These are phyloP conservation scores for Nemania sp. DNA, from an alignment of 2,329 filamentous ascomycete genomes.

Conservation along the genomic window DNA sequence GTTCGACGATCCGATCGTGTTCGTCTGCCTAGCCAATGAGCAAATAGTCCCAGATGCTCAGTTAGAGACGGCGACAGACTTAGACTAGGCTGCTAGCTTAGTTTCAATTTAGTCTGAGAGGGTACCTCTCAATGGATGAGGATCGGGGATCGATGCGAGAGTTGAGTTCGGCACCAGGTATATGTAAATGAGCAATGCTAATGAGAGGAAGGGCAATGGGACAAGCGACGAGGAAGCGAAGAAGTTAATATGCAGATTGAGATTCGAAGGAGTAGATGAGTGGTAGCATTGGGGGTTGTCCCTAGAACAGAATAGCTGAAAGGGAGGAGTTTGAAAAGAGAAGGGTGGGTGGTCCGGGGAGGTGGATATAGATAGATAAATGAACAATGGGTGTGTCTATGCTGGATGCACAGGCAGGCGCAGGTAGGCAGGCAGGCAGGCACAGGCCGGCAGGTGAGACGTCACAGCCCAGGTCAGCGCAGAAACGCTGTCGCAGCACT, in stretches of 20 bases:
- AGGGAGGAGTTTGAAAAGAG: conserved; percentile 15
- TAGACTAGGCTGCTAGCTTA: conserved; percentile 11
- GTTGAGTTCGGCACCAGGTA: not conserved
- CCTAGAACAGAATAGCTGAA: conserved; percentile 15
- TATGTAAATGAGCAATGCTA: not conserved
- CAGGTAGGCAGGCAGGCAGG: no score
- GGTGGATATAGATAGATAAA: conserved; percentile 16
- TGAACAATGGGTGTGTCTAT: no score
- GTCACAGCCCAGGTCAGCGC: conserved; percentile 24
- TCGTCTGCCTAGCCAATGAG: conserved; percentile 8
- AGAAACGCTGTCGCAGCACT: conserved; percentile 27
- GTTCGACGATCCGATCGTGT: not conserved
- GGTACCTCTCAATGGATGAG: not conserved
- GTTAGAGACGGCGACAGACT: conserved; percentile 14
- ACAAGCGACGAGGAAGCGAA: not conserved
- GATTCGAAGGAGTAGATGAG: not conserved
- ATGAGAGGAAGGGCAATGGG: not conserved
- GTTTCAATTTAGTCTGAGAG: conserved; percentile 3
- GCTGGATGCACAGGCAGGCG: no score
- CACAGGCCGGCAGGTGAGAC: conserved; percentile 16
- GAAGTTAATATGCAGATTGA: conserved; percentile 5
- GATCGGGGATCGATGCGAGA: not conserved
- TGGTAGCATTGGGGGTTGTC: conserved; percentile 11
- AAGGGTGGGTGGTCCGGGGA: conserved; percentile 13
- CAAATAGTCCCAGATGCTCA: not conserved